Conservation (phyloP, 139 green algal species). For the Zygnema cylindricum region DNA sequence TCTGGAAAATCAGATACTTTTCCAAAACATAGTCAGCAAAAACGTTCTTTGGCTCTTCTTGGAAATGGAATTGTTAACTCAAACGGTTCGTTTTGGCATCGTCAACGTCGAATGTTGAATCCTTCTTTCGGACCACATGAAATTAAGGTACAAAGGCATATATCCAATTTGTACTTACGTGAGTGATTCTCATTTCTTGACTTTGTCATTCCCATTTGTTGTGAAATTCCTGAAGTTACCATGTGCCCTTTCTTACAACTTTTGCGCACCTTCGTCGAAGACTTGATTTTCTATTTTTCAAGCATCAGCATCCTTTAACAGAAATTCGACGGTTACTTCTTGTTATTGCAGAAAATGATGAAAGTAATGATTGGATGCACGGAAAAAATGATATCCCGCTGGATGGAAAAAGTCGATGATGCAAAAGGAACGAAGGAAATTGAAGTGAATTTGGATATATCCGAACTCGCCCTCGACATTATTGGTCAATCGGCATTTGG, state of each 20-base stretch:
- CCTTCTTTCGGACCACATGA: constrained; percentile 22
- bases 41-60: constrained; percentile 19
- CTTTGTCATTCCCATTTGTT: too few species aligned
- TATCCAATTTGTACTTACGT: too few species aligned
- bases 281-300: too few species aligned
- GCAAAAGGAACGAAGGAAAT: constrained; percentile 11
- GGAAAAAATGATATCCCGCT: background rate
- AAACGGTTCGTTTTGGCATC: constrained; percentile 31
- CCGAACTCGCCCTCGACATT: constrained; percentile 29
- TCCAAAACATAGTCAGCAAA: background rate
- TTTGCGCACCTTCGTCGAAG: too few species aligned
- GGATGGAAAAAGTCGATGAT: background rate
- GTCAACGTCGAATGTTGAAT: constrained; percentile 29
- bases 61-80: constrained; percentile 30
- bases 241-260: too few species aligned
- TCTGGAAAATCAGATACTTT: background rate
- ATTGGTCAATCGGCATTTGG: constrained; percentile 42
- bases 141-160: constrained; percentile 40
- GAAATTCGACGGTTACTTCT: too few species aligned
- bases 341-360: constrained; percentile 2
- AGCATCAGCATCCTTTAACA: too few species aligned
- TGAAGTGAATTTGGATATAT: constrained; percentile 31
- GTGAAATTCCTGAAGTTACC: too few species aligned
- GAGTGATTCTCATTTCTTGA: too few species aligned
- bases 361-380: background rate